phyloP scores from a whole-genome alignment of 306 rosid species.

The Herpetospermum pedunculosum region DNA sequence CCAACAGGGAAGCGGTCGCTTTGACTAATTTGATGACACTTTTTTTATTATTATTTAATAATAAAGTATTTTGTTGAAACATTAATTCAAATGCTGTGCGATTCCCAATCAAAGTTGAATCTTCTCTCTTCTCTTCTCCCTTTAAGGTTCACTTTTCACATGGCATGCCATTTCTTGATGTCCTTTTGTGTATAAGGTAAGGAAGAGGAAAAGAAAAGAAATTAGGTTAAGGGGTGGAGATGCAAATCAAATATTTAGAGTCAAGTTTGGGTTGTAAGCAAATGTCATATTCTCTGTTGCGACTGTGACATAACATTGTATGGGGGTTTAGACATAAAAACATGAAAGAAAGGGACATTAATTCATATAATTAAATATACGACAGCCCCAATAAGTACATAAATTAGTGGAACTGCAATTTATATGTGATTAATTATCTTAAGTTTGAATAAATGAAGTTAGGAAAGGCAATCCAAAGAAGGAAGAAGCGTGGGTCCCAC shows the following conservation, averaged over 20 bases:
- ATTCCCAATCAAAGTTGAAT: conserved; percentile 3
- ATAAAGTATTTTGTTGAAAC: neutral
- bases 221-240: neutral
- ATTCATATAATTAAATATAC: neutral
- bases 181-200: too few species aligned
- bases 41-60: neutral
- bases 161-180: too few species aligned
- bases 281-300: neutral
- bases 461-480: too few species aligned
- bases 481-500: too few species aligned
- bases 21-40: neutral
- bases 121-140: neutral
- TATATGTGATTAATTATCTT: too few species aligned
- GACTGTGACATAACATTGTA: conserved; percentile 21
- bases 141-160: neutral
- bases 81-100: neutral
- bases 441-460: too few species aligned
- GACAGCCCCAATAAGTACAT: too few species aligned
- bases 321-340: conserved; percentile 17
- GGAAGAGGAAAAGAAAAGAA: neutral
- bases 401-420: too few species aligned
- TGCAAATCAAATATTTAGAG: neutral
- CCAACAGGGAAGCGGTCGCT: neutral
- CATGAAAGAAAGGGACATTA: conserved; percentile 18
- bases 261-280: neutral